phyloP scores from a whole-genome alignment of 768 basidiomycete species.

The Neoboletus brunneissimus region DNA sequence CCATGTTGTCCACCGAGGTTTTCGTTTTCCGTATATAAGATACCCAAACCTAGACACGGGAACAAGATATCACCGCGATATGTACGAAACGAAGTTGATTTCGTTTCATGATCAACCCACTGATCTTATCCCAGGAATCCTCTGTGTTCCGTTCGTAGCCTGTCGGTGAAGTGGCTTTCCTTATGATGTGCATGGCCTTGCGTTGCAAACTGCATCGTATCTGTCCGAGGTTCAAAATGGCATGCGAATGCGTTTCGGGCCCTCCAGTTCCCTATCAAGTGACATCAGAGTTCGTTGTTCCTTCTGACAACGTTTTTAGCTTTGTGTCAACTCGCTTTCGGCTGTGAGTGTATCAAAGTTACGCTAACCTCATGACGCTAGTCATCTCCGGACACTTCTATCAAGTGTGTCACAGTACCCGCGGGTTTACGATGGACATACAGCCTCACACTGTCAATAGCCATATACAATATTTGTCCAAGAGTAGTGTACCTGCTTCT shows the following conservation, averaged over 20 bases:
- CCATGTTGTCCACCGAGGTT: neutral
- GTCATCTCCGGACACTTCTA: neutral
- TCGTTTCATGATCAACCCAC: neutral
- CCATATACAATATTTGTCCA: neutral
- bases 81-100: neutral
- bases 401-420: neutral
- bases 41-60: neutral
- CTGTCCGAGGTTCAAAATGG: no score
- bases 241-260: neutral
- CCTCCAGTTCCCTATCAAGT: neutral
- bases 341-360: neutral
- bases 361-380: no score
- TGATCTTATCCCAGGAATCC: neutral
- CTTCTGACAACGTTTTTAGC: neutral
- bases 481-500: neutral
- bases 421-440: neutral
- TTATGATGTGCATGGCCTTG: no score
- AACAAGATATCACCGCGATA: neutral
- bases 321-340: neutral
- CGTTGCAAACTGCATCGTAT: neutral
- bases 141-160: neutral
- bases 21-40: neutral
- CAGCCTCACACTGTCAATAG: neutral
- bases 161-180: neutral
- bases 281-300: neutral